Percentiles rank a stretch among this genome's conserved stretches.
Evolutionary conservation across 352 stramenopile genomes (phyloP).

Genomic region (Thalassiosira hispida): DNA sequence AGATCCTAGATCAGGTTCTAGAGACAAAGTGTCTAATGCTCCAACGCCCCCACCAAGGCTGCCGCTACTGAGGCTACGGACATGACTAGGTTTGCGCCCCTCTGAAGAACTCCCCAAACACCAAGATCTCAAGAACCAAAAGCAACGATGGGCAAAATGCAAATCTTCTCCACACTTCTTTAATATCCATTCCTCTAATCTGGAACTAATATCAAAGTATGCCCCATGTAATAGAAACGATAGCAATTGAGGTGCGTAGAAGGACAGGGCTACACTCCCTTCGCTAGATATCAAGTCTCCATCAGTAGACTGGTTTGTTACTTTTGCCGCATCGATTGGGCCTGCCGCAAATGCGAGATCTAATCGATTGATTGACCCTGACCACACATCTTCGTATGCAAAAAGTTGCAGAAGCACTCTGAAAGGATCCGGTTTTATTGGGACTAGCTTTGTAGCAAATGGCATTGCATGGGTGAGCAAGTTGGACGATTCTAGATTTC

Average conservation of each 20-base stretch:
- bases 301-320: conserved; percentile 8
- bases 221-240: conserved; percentile 84
- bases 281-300: conserved; percentile 25
- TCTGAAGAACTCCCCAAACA: conserved; percentile 50
- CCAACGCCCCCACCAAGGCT: conserved; percentile 15
- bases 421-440: conserved; percentile 62
- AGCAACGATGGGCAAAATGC: conserved; percentile 84
- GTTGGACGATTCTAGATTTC: conserved; percentile 29
- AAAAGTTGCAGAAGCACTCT: conserved; percentile 81
- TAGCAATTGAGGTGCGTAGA: conserved; percentile 83
- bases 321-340: conserved; percentile 9
- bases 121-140: conserved; percentile 84
- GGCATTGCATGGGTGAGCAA: conserved; percentile 39
- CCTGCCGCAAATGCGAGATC: conserved; percentile 67
- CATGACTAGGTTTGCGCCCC: conserved; percentile 20
- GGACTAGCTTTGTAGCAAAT: conserved; percentile 42
- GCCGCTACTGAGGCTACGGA: conserved; percentile 8
- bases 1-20: conserved; percentile 22
- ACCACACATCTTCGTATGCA: conserved; percentile 82
- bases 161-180: conserved; percentile 74
- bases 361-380: conserved; percentile 51
- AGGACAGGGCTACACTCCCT: conserved; percentile 63
- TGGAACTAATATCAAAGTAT: conserved; percentile 66
- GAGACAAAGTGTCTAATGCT: conserved; percentile 17
- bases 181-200: conserved; percentile 82